Base-by-base conservation (phyloP, 768 basidiomycete species). In the Phanerochaete sordida region DNA sequence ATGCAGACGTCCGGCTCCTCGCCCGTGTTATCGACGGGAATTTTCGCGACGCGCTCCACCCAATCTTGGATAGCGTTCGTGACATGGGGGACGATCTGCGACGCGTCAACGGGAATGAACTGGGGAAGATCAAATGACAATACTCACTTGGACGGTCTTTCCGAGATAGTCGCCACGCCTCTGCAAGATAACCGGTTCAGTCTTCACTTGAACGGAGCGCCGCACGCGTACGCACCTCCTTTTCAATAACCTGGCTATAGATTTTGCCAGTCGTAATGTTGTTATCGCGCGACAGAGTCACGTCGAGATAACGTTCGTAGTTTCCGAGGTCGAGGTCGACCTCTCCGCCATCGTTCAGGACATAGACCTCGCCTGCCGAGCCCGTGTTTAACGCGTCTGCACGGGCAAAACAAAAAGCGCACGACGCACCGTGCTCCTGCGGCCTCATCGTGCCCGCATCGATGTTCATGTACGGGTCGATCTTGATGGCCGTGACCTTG, bases 391-490 rank as follows among this genome's bases (percentile, higher is more conserved):
- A 16, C 39, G 45, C 31, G 16, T 21, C 16, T 28, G 7, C 30
- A 16, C 13, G 19, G 16, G 30, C 7, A 11, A 31, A 9, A 23
- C 28, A 1, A 9, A 43, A 24, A 21, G 23, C 51, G 6, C n/a
- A 39, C 46, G 63, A 48, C 87, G 81, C 72, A 93, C 95, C 96
- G 72, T 99, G 96, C 74, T 99, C 96, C 16, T 95, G 96, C 15
- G 96, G 96, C 52, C 93, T 82, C 96, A 99, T 99, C 21, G 96
- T 98, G 35, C 96, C 96, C 24, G 96, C 96, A 81, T 99, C 96
- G 68, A 99, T 98, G 77, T 99, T 99, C 96, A 99, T 98, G 68
- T 99, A 99, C 15, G 96, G 96, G 73, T 99, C 96, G 69, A 99
- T 98, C 78, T 99, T 99, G 81, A 99, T 98, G 12, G 96, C 92